Conservation (phyloP, 805 yeast genomes). For the Candida taoyuanica region DNA sequence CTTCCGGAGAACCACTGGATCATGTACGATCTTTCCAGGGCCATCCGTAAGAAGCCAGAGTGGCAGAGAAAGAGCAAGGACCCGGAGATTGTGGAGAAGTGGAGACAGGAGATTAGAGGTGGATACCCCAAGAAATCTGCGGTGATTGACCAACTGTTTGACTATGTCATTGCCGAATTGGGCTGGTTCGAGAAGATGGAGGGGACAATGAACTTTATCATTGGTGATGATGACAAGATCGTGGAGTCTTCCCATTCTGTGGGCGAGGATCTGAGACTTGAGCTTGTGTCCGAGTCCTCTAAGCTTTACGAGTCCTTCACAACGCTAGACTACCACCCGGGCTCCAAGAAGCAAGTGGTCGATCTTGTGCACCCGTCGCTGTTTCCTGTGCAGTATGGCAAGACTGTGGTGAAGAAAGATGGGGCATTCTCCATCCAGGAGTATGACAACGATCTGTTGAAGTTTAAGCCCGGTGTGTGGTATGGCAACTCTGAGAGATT, state of each 20-base stretch:
- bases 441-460: neutral
- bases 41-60: slow-evolving; percentile 6
- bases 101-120: slow-evolving; percentile 2
- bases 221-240: slow-evolving; percentile 3
- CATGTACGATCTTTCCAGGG: slow-evolving; percentile 6
- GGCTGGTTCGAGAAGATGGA: slow-evolving; percentile 7
- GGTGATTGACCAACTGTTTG: slow-evolving; percentile 5
- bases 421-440: neutral
- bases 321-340: slow-evolving; percentile 10
- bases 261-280: neutral
- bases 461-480: neutral
- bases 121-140: neutral
- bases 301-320: slow-evolving; percentile 5
- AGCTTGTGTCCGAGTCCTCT: slow-evolving; percentile 1
- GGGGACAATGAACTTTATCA: slow-evolving; percentile 1
- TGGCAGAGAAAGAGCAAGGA: slow-evolving; percentile 10
- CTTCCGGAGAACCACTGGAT: slow-evolving; percentile 8
- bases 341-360: slow-evolving; percentile 8
- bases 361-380: slow-evolving; percentile 10
- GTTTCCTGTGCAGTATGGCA: slow-evolving; percentile 11
- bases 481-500: slow-evolving; percentile 2
- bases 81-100: slow-evolving; percentile 1
- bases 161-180: slow-evolving; percentile 6
- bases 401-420: slow-evolving; percentile 1
- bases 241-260: slow-evolving; percentile 2